Percentiles rank a stretch among this genome's conserved stretches.
These are phyloP conservation scores for Glomus cerebriforme DNA, from an alignment of 192 early-diverging fungal genomes.

Conservation along the genomic window DNA sequence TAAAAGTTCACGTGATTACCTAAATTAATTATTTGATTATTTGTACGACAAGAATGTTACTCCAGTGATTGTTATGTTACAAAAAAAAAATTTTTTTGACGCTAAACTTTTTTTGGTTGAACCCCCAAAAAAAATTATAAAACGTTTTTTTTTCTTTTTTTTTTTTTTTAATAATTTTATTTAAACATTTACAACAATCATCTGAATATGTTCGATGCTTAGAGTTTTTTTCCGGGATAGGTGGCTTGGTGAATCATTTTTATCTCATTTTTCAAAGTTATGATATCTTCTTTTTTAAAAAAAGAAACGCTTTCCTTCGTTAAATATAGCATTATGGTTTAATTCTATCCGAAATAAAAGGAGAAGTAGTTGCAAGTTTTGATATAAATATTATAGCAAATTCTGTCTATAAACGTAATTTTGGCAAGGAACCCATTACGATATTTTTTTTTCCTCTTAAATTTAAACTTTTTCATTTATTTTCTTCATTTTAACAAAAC, in stretches of 20 bases:
- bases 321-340: conserved; percentile 70
- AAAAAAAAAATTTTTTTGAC: too few species aligned
- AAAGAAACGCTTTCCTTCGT: neutral
- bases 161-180: too few species aligned
- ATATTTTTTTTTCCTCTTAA: conserved; percentile 23
- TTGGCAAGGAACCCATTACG: conserved; percentile 44
- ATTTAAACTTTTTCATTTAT: too few species aligned
- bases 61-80: too few species aligned
- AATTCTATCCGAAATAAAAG: conserved; percentile 54
- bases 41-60: too few species aligned
- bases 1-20: too few species aligned
- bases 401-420: conserved; percentile 68
- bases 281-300: neutral
- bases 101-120: too few species aligned
- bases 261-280: neutral
- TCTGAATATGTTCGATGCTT: neutral
- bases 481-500: neutral
- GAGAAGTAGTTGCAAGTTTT: conserved; percentile 74
- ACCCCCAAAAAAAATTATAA: too few species aligned
- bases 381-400: conserved; percentile 92
- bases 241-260: neutral
- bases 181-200: too few species aligned
- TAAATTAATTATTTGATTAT: too few species aligned
- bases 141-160: too few species aligned
- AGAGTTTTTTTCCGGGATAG: conserved; percentile 26